Base-by-base conservation (phyloP, 2,329 filamentous ascomycete species). In the Conoideocrella luteorostrata region DNA sequence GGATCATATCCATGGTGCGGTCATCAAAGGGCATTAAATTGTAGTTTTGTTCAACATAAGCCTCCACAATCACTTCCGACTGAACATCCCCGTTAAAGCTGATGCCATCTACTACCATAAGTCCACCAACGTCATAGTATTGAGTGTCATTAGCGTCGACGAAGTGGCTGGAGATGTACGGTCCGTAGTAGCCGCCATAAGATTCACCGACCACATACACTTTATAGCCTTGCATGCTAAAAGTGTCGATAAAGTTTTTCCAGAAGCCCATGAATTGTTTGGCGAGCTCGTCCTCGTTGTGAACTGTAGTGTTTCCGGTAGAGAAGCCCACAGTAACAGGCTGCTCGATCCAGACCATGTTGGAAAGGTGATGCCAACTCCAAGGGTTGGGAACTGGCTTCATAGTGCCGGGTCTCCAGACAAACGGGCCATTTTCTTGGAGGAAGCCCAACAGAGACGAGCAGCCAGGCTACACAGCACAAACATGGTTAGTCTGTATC, bases 231-330 rank as follows among this genome's bases (percentile, higher is more conserved):
- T 85, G 72, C 54, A 88, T 69, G n/a, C 64, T 69, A 52, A 89
- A 89, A 0, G 80, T 80, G 26, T 86, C 70, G 46, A 88, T 66
- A 53, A 88, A 89, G 65, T 88, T 88, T 66, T 83, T 82, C 73
- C 81, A 89, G 65, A 88, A 93, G 39, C 83, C 83, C 13, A 84
- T 69, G 59, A 91, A 88, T 51, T 90, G 77, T n/a, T 67, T 62
- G 0, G 84, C 83, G 2, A 84, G 71, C 50, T 88, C 84, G 23
- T 78, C 74, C 51, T 88, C 80, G 52, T 74, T 77, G 4, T 69
- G 78, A 9, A 83, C 83, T 0, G 75, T 84, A 4, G 79, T 70
- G 1, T 65, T 75, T 12, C 85, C 85, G 26, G 77, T 73, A 0
- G 80, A 77, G 59, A 86, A 90, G 12, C 86, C 86, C 0, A 84